Percentiles rank a stretch among this genome's conserved stretches.
phyloP scores from a whole-genome alignment of 495 filamentous ascomycete genomes.

The Tuber brumale region DNA sequence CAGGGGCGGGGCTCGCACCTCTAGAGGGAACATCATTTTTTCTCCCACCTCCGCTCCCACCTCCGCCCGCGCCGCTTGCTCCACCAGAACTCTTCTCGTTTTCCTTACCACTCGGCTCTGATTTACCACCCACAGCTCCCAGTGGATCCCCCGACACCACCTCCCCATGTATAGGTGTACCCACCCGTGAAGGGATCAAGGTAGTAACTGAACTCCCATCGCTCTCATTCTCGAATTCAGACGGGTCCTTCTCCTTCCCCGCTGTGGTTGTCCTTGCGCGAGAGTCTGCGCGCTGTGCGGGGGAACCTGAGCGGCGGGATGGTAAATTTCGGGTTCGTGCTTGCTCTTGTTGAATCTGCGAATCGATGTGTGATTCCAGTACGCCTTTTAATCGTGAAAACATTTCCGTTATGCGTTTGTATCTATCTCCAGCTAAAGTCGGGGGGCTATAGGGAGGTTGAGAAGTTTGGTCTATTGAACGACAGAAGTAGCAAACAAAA shows the following conservation, averaged over 20 bases:
- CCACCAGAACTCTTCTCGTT: constrained; percentile 8
- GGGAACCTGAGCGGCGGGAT: constrained; percentile 20
- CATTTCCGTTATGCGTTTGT: constrained; percentile 17
- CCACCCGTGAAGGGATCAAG: constrained; percentile 24
- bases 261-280: constrained; percentile 12
- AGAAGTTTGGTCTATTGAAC: background rate
- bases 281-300: constrained; percentile 5
- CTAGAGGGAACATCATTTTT: constrained; percentile 9
- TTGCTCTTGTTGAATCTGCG: constrained; percentile 35
- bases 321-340: constrained; percentile 19
- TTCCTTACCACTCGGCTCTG: background rate
- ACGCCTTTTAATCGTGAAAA: constrained; percentile 36
- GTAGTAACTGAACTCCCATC: constrained; percentile 18
- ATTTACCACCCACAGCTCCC: constrained; percentile 19
- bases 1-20: background rate
- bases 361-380: constrained; percentile 38
- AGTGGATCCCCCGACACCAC: constrained; percentile 32
- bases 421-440: background rate
- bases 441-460: background rate
- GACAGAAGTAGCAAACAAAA: background rate
- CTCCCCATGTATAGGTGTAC: constrained; percentile 30
- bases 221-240: constrained; percentile 38
- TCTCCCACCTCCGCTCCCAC: background rate
- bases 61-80: background rate
- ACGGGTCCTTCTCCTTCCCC: constrained; percentile 28